Evolutionary conservation across 768 basidiomycete genomes (phyloP), one percentile per base, ranked within the genome.

Genomic region (Neoboletus magnificus): DNA sequence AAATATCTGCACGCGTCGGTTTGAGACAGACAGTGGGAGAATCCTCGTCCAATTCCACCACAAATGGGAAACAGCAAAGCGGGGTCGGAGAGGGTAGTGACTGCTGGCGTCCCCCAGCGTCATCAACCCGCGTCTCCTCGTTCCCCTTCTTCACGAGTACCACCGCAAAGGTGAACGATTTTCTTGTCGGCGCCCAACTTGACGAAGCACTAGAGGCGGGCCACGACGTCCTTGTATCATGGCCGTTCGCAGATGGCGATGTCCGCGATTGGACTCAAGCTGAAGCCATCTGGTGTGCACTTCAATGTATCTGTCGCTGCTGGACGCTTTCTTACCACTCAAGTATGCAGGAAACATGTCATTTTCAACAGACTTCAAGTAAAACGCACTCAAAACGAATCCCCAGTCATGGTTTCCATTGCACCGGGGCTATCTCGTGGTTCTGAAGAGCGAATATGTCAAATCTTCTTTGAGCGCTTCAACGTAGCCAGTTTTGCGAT

Each of bases 381-480:
- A 49, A 83, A 89, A 50, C 87, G 93, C 52, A 82, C 82, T 8
- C 91, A 91, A 63, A 93, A 94, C 67, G 91, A 94, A 67, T 93
- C 90, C 18, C 91, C 92, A 2, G 82, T 92, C 52, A 78, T 94
- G 32, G 79, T 95, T 54, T 84, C 87, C 37, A 77, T 95, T 52
- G 73, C 79, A 5, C 72, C 86, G 0, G 82, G 83, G 30, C 80
- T 91, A 22, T 81, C 89, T 25, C 81, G 88, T 50, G 74, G 76
- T 36, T 78, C 82, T 10, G 82, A 87, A 69, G 90, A 94, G 67
- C 79, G 79, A 42, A 80, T 88, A 62, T 88, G 86, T 62, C 91
- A 89, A 65, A 79, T 91, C 37, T 91, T 95, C 73, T 97, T 97
- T 63, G 93, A 96, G 67, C 87, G 90, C 25, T 91, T 95, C 81